Evolutionary conservation across 805 yeast genomes (phyloP), one percentile per base, ranked within the genome.

Genomic region (Danielozyma ontarioensis): DNA sequence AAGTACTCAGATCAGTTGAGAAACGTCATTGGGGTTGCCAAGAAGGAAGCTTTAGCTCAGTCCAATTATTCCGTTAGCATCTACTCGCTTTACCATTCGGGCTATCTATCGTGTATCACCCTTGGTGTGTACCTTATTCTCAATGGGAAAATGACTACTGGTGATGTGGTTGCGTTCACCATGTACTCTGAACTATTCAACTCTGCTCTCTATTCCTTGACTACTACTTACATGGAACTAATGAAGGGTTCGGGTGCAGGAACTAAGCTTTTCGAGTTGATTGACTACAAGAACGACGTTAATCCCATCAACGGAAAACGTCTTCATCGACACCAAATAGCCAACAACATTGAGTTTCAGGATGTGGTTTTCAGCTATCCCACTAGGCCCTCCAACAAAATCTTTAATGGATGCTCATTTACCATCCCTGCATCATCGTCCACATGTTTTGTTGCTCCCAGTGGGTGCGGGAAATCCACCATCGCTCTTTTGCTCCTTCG

Each of bases 391-490:
- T 48, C 54, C 13, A 61, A 62, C 29, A 36, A 42, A 14, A 54
- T 67, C 11, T 67, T 67, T 40, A 45, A 62, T 25, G 68, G 57
- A 1, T 62, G 68, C 39, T 46, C 60, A 1, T 67, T 67, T 37
- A 53, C 48, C 24, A 51, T 67, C 13, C 55, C 59, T 12, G 48
- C 60, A 4, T 51, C 59, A 3, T 55, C 70, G 2, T 57, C 64
- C 32, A 63, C 70, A 3, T 40, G 72, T 50, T 58, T 67, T 38
- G 72, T 67, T 4, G 83, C 82, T 2, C 71, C 81, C 1, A 72
- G 79, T 2, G 83, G 83, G 1, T 71, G 78, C 37, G 83, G 83
- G 13, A 76, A 76, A 48, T 68, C 76, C 4, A 77, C 83, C 2
- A 65, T 79, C 24, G 78, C 80, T 13, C 57, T 76, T 2, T 57